A percentile compares a stretch with the other conserved stretches of the same genome.
phyloP scores from a whole-genome alignment of 1,139 yeast species.

The Sugiyamaella paludigena region DNA sequence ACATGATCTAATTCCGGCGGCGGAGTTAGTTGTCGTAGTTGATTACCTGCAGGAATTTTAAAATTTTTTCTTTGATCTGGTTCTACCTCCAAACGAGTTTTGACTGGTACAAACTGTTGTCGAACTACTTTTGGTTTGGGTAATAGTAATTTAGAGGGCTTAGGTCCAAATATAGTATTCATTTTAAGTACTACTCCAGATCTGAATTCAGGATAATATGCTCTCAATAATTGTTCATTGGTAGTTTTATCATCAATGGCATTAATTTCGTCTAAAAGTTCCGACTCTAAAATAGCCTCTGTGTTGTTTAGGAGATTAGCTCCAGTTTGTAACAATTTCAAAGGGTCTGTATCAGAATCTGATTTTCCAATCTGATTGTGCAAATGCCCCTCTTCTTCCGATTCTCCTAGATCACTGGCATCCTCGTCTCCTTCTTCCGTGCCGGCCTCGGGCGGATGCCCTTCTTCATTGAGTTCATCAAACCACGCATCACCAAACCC shows the following conservation, averaged over 20 bases:
- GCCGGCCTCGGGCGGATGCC: no score
- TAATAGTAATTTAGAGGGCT: constrained; percentile 53
- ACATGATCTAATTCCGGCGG: not conserved
- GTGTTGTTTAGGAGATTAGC: constrained; percentile 16
- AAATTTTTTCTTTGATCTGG: constrained; percentile 40
- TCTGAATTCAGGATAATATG: constrained; percentile 63
- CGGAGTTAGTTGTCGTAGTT: not conserved
- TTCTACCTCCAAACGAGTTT: constrained; percentile 42
- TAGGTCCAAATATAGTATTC: constrained; percentile 65
- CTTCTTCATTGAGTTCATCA: constrained; percentile 7
- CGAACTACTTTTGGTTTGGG: constrained; percentile 49
- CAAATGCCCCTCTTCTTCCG: constrained; percentile 3
- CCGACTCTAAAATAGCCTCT: constrained; percentile 11
- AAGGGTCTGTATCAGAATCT: constrained; percentile 15
- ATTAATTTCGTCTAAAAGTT: constrained; percentile 17
- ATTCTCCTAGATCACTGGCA: constrained; percentile 42
- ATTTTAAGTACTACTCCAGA: constrained; percentile 57
- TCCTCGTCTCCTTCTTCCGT: no score
- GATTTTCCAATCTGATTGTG: constrained; percentile 19
- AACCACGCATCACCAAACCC: constrained; percentile 8
- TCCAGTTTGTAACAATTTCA: constrained; percentile 16
- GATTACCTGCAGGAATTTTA: constrained; percentile 19
- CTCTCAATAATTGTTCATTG: constrained; percentile 32
- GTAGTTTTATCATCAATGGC: constrained; percentile 18
- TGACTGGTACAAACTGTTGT: constrained; percentile 61